Percentiles rank a stretch among this genome's conserved stretches.
Conservation (phyloP, 2,329 filamentous ascomycete species). For the Ophiocordyceps camponoti-leonardi region DNA sequence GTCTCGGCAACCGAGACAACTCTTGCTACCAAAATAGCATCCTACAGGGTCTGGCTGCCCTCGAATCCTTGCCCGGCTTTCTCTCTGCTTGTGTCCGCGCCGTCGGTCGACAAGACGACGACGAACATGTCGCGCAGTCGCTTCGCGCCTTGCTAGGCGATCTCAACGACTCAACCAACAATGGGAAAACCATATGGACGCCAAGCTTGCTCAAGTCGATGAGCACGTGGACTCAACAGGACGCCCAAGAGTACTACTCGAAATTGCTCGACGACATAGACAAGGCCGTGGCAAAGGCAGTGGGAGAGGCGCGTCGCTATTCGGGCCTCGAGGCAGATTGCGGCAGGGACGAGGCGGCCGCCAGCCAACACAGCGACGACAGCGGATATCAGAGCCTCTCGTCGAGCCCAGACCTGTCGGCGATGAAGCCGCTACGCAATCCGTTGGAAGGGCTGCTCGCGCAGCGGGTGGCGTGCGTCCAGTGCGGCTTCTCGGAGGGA, state of each 20-base stretch:
- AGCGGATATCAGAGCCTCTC: slow-evolving; percentile 36
- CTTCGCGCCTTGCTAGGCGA: slow-evolving; percentile 51
- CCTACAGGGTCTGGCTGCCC: slow-evolving; percentile 65
- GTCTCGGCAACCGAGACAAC: slow-evolving; percentile 82
- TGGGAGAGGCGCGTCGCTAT: slow-evolving; percentile 10
- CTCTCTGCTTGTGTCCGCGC: slow-evolving; percentile 29
- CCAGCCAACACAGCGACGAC: slow-evolving; percentile 36
- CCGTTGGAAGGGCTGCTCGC: slow-evolving; percentile 78
- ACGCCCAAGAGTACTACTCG: slow-evolving; percentile 93
- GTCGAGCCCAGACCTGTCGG: slow-evolving; percentile 18
- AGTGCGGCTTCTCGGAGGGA: slow-evolving; percentile 75
- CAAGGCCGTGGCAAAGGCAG: slow-evolving; percentile 46
- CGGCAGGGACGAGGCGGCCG: slow-evolving; percentile 21
- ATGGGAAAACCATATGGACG: slow-evolving; percentile 67
- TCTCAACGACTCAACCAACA: slow-evolving; percentile 52
- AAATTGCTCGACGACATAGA: slow-evolving; percentile 77
- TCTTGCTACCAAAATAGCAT: slow-evolving; percentile 98
- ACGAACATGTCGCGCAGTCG: slow-evolving; percentile 23
- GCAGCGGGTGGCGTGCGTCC: slow-evolving; percentile 74
- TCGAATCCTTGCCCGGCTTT: slow-evolving; percentile 52
- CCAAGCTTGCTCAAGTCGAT: slow-evolving; percentile 71
- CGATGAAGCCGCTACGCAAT: slow-evolving; percentile 36
- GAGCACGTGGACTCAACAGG: slow-evolving; percentile 91
- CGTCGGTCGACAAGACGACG: slow-evolving; percentile 9
- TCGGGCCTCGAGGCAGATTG: slow-evolving; percentile 22